phyloP scores from a whole-genome alignment of 2,329 filamentous ascomycete species.

The Talaromyces sp. region DNA sequence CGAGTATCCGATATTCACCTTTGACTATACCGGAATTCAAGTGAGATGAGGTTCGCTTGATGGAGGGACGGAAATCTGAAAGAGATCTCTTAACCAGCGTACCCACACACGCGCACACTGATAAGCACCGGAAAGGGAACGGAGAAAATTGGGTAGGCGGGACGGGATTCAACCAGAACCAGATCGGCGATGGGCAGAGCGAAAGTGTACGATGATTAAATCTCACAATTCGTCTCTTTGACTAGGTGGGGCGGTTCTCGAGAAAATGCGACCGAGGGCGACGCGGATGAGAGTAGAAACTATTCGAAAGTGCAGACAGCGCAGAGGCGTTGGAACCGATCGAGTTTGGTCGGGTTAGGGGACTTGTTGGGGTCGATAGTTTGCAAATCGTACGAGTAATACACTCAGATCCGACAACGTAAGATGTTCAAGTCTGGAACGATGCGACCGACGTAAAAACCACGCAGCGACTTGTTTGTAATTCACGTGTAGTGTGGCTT shows the following conservation, averaged over 20 bases:
- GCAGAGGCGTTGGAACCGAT: not conserved
- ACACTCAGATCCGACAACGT: not conserved
- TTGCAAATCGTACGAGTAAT: not conserved
- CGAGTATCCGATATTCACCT: not conserved
- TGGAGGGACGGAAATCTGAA: not conserved
- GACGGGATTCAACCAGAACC: constrained; percentile 9
- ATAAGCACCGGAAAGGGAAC: not conserved
- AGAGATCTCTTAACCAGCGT: not conserved
- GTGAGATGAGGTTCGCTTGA: not conserved
- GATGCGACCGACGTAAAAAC: not conserved
- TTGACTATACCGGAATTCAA: not conserved
- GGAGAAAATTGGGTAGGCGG: not conserved
- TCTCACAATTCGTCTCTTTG: not conserved
- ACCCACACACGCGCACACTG: not conserved
- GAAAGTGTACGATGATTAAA: not conserved
- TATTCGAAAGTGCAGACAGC: not conserved
- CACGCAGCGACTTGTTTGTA: not conserved
- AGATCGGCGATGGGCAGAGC: not conserved
- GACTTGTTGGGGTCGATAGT: not conserved
- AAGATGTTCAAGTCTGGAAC: not conserved
- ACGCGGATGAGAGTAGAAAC: not conserved
- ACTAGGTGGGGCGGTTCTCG: not conserved
- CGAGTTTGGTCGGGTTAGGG: not conserved
- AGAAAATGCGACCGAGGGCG: not conserved
- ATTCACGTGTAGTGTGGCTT: not conserved